Evolutionary conservation across 2,329 filamentous ascomycete species (phyloP), one percentile per base, ranked within the genome.

Genomic region (Chrysoporthe deuterocubensis): DNA sequence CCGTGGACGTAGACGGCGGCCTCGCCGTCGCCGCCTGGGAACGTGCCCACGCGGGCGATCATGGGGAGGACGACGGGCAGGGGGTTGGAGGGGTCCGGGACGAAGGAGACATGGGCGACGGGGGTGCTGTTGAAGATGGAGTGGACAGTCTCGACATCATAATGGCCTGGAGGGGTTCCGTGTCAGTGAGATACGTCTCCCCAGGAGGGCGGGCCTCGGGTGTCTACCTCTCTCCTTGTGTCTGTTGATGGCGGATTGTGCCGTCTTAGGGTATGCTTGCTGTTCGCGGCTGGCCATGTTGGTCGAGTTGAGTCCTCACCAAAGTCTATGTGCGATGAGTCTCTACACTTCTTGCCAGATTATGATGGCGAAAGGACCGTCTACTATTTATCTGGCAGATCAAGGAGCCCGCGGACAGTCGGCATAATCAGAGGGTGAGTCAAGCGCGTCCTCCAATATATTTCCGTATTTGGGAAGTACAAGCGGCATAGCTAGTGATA

Each of bases 21-120:
- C 62, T 85, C 83, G 21, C 86, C 77, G 64, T 84, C 82, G 18
- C 87, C 83, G 14, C 87, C 83, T 5, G 90, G 90, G 76, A 90
- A 96, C 34, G 89, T 92, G 14, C 89, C 92, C 85, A 96, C 91
- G 73, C 92, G 89, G 63, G 92, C 92, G 74, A 96, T 92, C 92
- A 96, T 95, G 70, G 93, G 93, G 1, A 97, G 84, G 65, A 90
- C 89, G 63, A 88, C 87, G 3, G 93, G 92, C 75, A 94, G 96
- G 0, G 91, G 89, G 64, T 89, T 87, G 57, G 83, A 79, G 0
- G 85, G 81, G 65, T 69, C 68, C 4, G 84, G 79, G 62, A 85
- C 87, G 84, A 96, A 96, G 71, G 92, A 93, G 73, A 96, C 89
- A 79, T 96, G 90, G 18, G 96, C 84, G 62, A 96, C 85, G 48